Base-by-base conservation (phyloP, 768 basidiomycete genomes). In the Leccinellum albellum region DNA sequence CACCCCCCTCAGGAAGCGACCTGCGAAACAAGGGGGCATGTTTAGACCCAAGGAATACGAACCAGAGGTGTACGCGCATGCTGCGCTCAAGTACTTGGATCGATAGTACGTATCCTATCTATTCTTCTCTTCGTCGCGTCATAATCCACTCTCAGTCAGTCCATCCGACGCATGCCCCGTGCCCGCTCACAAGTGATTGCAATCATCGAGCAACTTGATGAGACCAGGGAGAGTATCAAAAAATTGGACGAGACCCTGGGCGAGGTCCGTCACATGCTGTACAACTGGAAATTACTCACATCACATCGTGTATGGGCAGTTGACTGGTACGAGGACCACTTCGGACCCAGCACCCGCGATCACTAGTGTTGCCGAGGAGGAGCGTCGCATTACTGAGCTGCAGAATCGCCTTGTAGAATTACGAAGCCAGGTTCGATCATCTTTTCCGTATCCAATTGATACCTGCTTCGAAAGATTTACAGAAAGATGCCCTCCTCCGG, bases 71-170 rank as follows among this genome's bases (percentile, higher is more conserved):
- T 91, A 89, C 69, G 87, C 84, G 0, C 76, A 83, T 58, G 90
- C 90, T 9, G 88, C 90, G 0, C 66, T 88, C 59, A 89, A 85
- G 70, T 90, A 86, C 63, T 76, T 92, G 53, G 85, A 89, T 66
- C 81, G 84, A 68, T 92, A 89, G 89, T 89, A 65, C 67, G 89
- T 76, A 32, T 50, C 6, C 26, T 40, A 4, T 35, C 20, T 9
- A n/a, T 14, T 28, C 47, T 15, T 6, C 33, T 54, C 33, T 33
- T 54, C 48, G 20, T 42, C 55, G 46, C 32, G 79, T 37, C 75
- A 62, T 72, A 76, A 58, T 64, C 71, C 29, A 29, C 70, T 52
- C 46, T 42, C 50, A 79, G 78, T 56, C 73, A 77, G 50, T 74
- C 78, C 9, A 77, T 81, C 55, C 76, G 79, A 47, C 76, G 72